These are phyloP conservation scores for Syzygium oleosum DNA, from an alignment of 345 rosid genomes.

Conservation along the genomic window DNA sequence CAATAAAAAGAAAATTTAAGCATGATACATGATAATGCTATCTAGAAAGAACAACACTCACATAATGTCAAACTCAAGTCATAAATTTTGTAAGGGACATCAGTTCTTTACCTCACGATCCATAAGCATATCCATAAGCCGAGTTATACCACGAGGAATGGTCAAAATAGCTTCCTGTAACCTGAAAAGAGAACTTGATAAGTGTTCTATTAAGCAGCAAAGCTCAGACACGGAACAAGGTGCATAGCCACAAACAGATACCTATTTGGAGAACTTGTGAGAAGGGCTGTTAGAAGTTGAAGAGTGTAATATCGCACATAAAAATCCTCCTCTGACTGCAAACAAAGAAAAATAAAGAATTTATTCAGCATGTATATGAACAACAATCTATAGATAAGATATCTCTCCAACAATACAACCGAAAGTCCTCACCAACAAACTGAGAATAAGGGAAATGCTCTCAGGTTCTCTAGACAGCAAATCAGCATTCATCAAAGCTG, in stretches of 20 bases:
- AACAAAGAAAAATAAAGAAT: neutral
- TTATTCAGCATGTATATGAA: neutral
- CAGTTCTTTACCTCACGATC: constrained; percentile 79
- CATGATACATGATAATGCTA: neutral
- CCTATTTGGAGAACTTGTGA: constrained; percentile 86
- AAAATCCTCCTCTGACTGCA: constrained; percentile 94
- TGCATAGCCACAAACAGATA: constrained; percentile 17
- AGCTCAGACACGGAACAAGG: neutral
- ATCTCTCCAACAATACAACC: neutral
- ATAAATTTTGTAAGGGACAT: neutral
- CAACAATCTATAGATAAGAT: neutral
- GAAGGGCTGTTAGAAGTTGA: constrained; percentile 93
- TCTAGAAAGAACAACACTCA: neutral
- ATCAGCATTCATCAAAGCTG: constrained; percentile 95
- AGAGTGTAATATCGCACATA: constrained; percentile 92
- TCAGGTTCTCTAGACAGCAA: constrained; percentile 90
- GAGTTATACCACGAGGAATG: constrained; percentile 95
- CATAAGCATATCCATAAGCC: constrained; percentile 99
- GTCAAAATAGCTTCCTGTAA: constrained; percentile 98
- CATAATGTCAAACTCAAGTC: neutral
- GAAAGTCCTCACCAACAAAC: constrained; percentile 68
- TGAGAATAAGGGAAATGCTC: constrained; percentile 82
- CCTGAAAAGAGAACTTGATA: constrained; percentile 60
- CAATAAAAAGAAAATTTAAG: neutral
- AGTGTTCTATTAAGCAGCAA: constrained; percentile 13